Percentiles rank a stretch among this genome's conserved stretches.
phyloP scores from a whole-genome alignment of 148 eudicot genomes.

The Fagopyrum esculentum region DNA sequence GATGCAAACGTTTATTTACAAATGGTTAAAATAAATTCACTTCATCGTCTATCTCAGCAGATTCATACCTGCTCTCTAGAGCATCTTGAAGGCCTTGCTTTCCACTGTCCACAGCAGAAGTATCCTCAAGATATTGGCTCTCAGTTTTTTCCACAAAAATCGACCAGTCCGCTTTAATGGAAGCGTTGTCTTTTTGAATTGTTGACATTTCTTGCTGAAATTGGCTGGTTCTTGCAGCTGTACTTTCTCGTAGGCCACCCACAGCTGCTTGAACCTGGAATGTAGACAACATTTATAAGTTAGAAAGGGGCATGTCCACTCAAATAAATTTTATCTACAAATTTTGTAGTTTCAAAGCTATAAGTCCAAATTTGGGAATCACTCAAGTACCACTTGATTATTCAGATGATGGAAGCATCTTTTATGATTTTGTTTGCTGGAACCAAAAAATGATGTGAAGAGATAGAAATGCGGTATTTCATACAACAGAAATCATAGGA shows the following conservation, averaged over 20 bases:
- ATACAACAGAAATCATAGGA: background rate
- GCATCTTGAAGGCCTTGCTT: constrained; percentile 64
- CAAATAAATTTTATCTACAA: too few species aligned
- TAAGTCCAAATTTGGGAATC: too few species aligned
- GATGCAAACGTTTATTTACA: background rate
- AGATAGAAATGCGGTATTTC: too few species aligned
- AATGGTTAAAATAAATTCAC: background rate
- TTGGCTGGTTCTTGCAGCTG: constrained; percentile 55
- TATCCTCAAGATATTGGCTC: constrained; percentile 68
- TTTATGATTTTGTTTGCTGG: too few species aligned
- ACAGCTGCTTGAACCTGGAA: constrained; percentile 73
- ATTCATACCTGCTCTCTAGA: constrained; percentile 69
- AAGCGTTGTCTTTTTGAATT: constrained; percentile 61
- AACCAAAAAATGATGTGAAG: too few species aligned
- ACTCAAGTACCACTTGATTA: too few species aligned
- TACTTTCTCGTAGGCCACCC: constrained; percentile 66
- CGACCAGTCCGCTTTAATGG: constrained; percentile 68
- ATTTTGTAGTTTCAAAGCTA: too few species aligned
- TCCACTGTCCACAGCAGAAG: constrained; percentile 69
- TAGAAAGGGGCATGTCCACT: too few species aligned
- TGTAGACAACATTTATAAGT: too few species aligned
- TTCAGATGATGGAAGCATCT: too few species aligned
- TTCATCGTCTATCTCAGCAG: background rate
- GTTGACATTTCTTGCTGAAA: constrained; percentile 81
- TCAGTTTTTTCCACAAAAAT: constrained; percentile 59